phyloP scores from a whole-genome alignment of 495 filamentous ascomycete genomes.

The Tuber calosporum region DNA sequence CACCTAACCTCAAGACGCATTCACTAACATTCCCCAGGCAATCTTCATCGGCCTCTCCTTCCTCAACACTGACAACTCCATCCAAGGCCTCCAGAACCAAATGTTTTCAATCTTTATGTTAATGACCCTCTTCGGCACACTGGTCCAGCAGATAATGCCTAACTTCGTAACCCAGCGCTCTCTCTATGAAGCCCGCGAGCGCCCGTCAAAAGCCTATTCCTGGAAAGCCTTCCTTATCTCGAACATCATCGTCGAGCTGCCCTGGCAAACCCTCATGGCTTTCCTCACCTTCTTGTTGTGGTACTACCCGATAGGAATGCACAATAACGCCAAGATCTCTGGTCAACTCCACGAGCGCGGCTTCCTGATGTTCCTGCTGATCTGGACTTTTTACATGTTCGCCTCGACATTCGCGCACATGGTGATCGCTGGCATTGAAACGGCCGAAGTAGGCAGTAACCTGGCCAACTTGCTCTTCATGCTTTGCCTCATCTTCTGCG shows the following conservation, averaged over 20 bases:
- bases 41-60: conserved; percentile 89
- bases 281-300: conserved; percentile 56
- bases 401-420: conserved; percentile 65
- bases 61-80: conserved; percentile 59
- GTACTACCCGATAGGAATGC: conserved; percentile 53
- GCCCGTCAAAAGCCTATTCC: conserved; percentile 62
- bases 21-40: conserved; percentile 29
- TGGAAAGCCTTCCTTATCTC: conserved; percentile 65
- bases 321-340: conserved; percentile 43
- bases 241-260: conserved; percentile 64
- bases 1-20: background rate
- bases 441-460: conserved; percentile 58
- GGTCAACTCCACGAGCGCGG: conserved; percentile 59
- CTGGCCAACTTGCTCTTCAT: conserved; percentile 60
- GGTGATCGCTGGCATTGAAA: conserved; percentile 68
- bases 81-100: conserved; percentile 79
- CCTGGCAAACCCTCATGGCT: conserved; percentile 58
- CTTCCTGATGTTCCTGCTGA: conserved; percentile 35
- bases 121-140: conserved; percentile 64
- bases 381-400: conserved; percentile 64
- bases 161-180: conserved; percentile 60
- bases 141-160: conserved; percentile 80
- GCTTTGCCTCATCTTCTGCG: conserved; percentile 58
- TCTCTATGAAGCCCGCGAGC: conserved; percentile 65
- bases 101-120: conserved; percentile 84